These are phyloP conservation scores for Tardiomyces digboiensis DNA, from an alignment of 1,139 yeast species.

Conservation along the genomic window DNA sequence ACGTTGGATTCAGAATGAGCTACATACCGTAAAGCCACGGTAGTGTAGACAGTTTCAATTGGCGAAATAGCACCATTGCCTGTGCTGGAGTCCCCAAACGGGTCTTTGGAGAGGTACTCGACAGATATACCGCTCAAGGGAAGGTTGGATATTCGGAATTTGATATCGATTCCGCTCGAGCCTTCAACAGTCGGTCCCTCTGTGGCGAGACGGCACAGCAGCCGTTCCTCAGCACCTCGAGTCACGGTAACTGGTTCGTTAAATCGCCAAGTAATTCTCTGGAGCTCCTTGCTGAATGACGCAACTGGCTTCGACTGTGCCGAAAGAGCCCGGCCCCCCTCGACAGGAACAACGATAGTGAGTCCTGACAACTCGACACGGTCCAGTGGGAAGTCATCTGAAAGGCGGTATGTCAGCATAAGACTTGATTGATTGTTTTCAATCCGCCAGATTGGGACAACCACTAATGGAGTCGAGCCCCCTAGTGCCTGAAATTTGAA, in stretches of 20 bases:
- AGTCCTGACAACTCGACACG: slow-evolving; percentile 44
- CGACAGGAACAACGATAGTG: slow-evolving; percentile 48
- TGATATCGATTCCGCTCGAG: slow-evolving; percentile 22
- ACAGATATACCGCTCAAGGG: slow-evolving; percentile 3
- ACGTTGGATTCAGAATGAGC: slow-evolving; percentile 17
- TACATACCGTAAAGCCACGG: slow-evolving; percentile 4
- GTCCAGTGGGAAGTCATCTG: slow-evolving; percentile 37
- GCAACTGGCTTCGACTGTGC: slow-evolving; percentile 92
- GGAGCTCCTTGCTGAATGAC: slow-evolving; percentile 73
- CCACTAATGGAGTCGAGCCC: slow-evolving; percentile 49
- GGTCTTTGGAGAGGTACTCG: background rate
- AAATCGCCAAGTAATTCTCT: slow-evolving; percentile 80
- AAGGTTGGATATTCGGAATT: slow-evolving; percentile 12
- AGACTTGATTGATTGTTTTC: slow-evolving; percentile 80
- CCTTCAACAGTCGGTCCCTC: slow-evolving; percentile 24
- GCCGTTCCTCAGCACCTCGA: slow-evolving; percentile 52
- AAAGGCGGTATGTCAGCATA: slow-evolving; percentile 58
- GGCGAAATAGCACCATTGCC: background rate
- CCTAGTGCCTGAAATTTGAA: slow-evolving; percentile 12
- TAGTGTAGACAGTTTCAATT: background rate
- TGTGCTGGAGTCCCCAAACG: background rate
- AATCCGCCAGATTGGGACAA: slow-evolving; percentile 83
- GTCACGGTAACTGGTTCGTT: slow-evolving; percentile 47
- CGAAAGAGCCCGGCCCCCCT: slow-evolving; percentile 42
- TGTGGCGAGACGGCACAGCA: slow-evolving; percentile 30